Conservation (phyloP, 75 land plant species). For the Cryptomeria japonica region DNA sequence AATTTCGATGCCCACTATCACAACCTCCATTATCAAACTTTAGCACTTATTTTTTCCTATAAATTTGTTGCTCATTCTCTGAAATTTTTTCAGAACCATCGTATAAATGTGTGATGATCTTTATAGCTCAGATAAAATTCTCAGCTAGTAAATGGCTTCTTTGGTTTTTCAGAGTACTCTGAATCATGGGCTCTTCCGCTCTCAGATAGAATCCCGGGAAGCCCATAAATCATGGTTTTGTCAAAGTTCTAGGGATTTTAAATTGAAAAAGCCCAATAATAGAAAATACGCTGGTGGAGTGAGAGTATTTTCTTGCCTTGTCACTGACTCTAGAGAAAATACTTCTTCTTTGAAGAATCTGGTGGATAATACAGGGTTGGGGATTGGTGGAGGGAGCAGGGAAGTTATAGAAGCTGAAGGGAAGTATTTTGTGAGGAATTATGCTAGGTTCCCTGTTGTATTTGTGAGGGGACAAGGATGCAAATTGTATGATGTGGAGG, state of each 20-base stretch:
- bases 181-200: background rate
- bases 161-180: background rate
- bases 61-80: background rate
- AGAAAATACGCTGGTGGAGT: background rate
- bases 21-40: background rate
- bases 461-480: conserved; percentile 77
- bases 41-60: background rate
- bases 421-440: conserved; percentile 65
- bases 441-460: conserved; percentile 74
- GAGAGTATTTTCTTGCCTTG: background rate
- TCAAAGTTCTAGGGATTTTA: background rate
- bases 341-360: background rate
- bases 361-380: background rate
- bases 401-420: conserved; percentile 66
- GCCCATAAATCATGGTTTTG: background rate
- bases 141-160: background rate
- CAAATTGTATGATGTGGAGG: conserved; percentile 78
- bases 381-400: conserved; percentile 12
- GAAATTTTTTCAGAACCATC: background rate
- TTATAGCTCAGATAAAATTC: background rate
- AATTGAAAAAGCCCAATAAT: background rate
- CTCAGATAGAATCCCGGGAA: background rate
- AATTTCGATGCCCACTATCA: background rate
- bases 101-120: background rate
- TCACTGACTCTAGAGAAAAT: background rate